phyloP scores from a whole-genome alignment of 2,329 filamentous ascomycete species.

The Amauroascus verrucosus region DNA sequence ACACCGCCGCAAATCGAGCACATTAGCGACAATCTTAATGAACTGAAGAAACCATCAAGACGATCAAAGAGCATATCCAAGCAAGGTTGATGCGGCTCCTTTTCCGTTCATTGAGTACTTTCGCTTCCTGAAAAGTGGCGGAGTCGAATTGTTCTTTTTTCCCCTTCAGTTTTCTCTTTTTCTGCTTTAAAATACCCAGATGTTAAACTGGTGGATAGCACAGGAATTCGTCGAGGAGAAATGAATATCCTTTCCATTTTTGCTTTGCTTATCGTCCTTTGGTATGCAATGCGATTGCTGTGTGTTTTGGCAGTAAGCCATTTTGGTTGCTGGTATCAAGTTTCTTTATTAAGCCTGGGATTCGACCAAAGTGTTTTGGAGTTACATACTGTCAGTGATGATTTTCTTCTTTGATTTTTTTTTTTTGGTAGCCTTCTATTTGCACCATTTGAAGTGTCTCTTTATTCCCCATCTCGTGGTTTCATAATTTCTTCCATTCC shows the following conservation, averaged over 20 bases:
- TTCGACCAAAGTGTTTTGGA: slow-evolving; percentile 5
- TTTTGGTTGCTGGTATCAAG: background rate
- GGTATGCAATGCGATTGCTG: background rate
- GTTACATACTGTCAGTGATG: background rate
- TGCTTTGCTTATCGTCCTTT: slow-evolving; percentile 12
- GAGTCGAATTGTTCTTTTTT: slow-evolving; percentile 3
- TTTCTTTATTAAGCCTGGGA: slow-evolving; percentile 2
- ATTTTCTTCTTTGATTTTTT: background rate
- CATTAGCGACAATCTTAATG: slow-evolving; percentile 17
- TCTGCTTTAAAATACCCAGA: slow-evolving; percentile 11
- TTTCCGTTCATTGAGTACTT: slow-evolving; percentile 1
- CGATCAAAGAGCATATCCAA: slow-evolving; percentile 17
- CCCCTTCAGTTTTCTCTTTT: slow-evolving; percentile 14
- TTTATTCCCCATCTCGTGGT: background rate
- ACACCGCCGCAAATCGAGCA: slow-evolving; percentile 23
- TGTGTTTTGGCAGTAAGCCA: background rate
- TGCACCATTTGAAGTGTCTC: background rate
- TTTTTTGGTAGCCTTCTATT: background rate
- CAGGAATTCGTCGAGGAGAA: slow-evolving; percentile 13
- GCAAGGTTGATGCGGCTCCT: slow-evolving; percentile 5
- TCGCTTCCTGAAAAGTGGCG: slow-evolving; percentile 2
- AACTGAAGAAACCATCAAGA: slow-evolving; percentile 3
- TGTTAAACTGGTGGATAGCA: slow-evolving; percentile 3
- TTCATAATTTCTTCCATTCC: background rate
- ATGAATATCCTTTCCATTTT: slow-evolving; percentile 11